Evolutionary conservation across 768 basidiomycete species (phyloP).

Genomic region (Gloeophyllum trabeum): DNA sequence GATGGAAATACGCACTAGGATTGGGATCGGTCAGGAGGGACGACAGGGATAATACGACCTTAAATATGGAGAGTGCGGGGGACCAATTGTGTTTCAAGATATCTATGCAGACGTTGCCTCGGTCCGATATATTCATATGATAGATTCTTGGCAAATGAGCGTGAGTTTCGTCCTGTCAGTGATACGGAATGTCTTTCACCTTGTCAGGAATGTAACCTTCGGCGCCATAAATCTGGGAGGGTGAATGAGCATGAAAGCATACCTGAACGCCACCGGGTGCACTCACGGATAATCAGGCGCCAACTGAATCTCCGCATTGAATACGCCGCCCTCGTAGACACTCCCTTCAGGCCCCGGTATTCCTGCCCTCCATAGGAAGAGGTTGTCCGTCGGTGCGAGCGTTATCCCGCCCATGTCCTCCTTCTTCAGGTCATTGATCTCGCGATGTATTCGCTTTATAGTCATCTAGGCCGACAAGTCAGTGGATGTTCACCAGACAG

Average conservation of each 20-base stretch:
- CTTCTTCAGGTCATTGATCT: constrained; percentile 70
- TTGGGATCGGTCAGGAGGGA: constrained; percentile 92
- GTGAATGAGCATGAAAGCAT: constrained; percentile 2
- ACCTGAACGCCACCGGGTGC: constrained; percentile 1
- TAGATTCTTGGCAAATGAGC: constrained; percentile 45
- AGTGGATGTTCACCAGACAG: no score
- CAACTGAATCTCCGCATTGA: constrained; percentile 54
- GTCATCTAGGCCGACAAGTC: constrained; percentile 55
- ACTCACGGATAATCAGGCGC: constrained; percentile 72
- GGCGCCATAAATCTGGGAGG: constrained; percentile 76
- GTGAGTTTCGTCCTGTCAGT: neutral
- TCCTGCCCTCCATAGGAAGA: constrained; percentile 66
- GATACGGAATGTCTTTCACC: constrained; percentile 28
- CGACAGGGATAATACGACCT: constrained; percentile 88
- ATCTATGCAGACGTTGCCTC: constrained; percentile 76
- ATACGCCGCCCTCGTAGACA: constrained; percentile 72
- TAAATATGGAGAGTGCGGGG: constrained; percentile 86
- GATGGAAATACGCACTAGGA: constrained; percentile 47
- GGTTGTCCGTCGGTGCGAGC: constrained; percentile 49
- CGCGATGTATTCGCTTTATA: constrained; percentile 74
- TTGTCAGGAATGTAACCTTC: constrained; percentile 61
- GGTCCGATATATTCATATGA: constrained; percentile 84
- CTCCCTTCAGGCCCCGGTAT: constrained; percentile 80
- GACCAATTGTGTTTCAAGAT: constrained; percentile 94
- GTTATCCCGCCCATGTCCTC: constrained; percentile 71